phyloP scores from a whole-genome alignment of 495 filamentous ascomycete genomes.

The Penicillium silybi region DNA sequence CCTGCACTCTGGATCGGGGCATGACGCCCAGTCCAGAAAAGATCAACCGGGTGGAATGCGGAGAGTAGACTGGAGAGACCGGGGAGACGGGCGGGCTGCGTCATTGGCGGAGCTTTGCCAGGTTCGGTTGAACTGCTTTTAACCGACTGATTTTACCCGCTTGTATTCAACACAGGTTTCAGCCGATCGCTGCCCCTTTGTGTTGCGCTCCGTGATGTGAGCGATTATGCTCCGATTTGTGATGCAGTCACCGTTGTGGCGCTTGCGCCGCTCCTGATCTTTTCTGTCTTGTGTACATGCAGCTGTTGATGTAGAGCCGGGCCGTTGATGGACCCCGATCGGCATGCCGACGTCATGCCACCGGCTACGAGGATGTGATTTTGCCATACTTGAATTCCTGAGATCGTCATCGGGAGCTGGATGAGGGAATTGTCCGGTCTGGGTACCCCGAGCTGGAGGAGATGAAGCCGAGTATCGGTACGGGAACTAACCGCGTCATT shows the following conservation, averaged over 20 bases:
- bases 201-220: not conserved
- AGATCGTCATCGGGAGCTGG: not conserved
- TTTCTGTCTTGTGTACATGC: not conserved
- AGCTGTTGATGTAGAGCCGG: not conserved
- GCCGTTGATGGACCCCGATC: slow-evolving; percentile 4
- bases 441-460: not conserved
- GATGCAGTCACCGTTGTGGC: not conserved
- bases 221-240: not conserved
- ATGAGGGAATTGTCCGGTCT: not conserved
- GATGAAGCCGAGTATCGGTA: not conserved
- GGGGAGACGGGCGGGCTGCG: slow-evolving; percentile 14
- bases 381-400: not conserved
- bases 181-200: not conserved
- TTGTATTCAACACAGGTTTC: not conserved
- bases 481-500: not conserved
- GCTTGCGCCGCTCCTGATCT: not conserved
- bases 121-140: slow-evolving; percentile 11
- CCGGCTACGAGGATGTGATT: not conserved
- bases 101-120: slow-evolving; percentile 14
- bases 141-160: slow-evolving; percentile 13
- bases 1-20: not conserved
- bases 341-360: slow-evolving; percentile 28
- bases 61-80: slow-evolving; percentile 17
- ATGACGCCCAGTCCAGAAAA: slow-evolving; percentile 7
- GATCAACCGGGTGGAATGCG: slow-evolving; percentile 21